Conservation (phyloP, 2,329 filamentous ascomycete genomes). For the Sphaerulina musiva region DNA sequence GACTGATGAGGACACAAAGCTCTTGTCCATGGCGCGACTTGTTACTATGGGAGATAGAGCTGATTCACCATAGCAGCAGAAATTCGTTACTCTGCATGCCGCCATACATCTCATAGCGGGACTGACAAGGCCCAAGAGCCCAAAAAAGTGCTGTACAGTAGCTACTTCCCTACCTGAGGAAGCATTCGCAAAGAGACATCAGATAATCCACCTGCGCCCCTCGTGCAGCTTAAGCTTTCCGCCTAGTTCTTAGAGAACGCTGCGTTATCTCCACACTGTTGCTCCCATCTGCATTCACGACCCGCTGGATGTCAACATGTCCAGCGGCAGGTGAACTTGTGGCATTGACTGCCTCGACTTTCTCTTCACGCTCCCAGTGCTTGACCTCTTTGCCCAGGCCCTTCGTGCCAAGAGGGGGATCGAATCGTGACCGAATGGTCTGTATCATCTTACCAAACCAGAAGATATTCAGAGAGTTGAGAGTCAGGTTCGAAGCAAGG, state of each 20-base stretch:
- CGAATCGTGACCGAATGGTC: conserved; percentile 70
- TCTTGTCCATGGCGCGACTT: no score
- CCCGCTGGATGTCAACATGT: conserved; percentile 13
- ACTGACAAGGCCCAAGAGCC: background rate
- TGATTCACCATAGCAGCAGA: background rate
- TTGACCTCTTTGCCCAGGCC: conserved; percentile 25
- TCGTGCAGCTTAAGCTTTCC: conserved; percentile 17
- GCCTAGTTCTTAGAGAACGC: conserved; percentile 20
- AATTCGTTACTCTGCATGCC: background rate
- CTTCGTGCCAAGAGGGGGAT: conserved; percentile 47
- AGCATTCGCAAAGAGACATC: background rate
- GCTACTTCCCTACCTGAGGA: background rate
- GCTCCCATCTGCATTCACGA: conserved; percentile 15
- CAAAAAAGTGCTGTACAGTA: background rate
- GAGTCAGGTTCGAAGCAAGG: conserved; percentile 60
- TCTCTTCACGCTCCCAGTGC: conserved; percentile 25
- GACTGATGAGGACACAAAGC: background rate
- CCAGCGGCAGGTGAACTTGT: conserved; percentile 2
- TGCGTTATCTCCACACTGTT: conserved; percentile 18
- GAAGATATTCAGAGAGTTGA: conserved; percentile 73
- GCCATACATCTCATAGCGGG: background rate
- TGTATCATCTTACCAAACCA: conserved; percentile 86
- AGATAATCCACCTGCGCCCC: background rate
- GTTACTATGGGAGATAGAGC: no score
- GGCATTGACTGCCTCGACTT: conserved; percentile 11